Evolutionary conservation across 306 rosid genomes (phyloP).

Genomic region (Inga oerstediana): DNA sequence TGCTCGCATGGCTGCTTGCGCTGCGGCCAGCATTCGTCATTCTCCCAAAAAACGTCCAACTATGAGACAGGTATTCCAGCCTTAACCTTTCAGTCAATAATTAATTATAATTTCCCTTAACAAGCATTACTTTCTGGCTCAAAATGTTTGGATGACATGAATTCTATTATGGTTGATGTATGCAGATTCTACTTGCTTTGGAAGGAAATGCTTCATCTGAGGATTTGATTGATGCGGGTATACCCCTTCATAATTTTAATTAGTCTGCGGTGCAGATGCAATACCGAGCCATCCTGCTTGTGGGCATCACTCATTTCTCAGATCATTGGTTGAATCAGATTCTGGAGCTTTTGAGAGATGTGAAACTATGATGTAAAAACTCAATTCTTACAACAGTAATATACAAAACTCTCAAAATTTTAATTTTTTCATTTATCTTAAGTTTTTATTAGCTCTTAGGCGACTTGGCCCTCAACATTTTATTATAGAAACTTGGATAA

Average conservation of each 20-base stretch:
- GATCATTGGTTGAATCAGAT: neutral
- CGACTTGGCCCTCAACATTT: too few relatives aligned
- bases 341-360: neutral
- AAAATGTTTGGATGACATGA: neutral
- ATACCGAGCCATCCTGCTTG: neutral
- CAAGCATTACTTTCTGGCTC: neutral
- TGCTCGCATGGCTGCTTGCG: slow-evolving; percentile 75
- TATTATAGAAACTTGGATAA: too few relatives aligned
- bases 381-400: too few relatives aligned
- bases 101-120: too few relatives aligned
- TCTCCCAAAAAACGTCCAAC: slow-evolving; percentile 74
- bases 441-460: too few relatives aligned
- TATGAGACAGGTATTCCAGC: slow-evolving; percentile 64
- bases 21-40: slow-evolving; percentile 87
- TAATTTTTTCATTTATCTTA: too few relatives aligned
- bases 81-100: neutral
- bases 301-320: neutral
- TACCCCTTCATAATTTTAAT: slow-evolving; percentile 28
- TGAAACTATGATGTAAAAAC: neutral
- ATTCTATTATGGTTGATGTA: neutral
- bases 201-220: slow-evolving; percentile 79
- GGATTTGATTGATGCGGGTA: slow-evolving; percentile 65
- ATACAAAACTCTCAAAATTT: too few relatives aligned
- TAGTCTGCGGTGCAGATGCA: neutral
- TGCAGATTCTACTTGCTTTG: slow-evolving; percentile 69